A percentile compares a stretch with the other conserved stretches of the same genome.
Evolutionary conservation across 352 stramenopile genomes (phyloP).

Genomic region (Pythium rhizo-oryzae): DNA sequence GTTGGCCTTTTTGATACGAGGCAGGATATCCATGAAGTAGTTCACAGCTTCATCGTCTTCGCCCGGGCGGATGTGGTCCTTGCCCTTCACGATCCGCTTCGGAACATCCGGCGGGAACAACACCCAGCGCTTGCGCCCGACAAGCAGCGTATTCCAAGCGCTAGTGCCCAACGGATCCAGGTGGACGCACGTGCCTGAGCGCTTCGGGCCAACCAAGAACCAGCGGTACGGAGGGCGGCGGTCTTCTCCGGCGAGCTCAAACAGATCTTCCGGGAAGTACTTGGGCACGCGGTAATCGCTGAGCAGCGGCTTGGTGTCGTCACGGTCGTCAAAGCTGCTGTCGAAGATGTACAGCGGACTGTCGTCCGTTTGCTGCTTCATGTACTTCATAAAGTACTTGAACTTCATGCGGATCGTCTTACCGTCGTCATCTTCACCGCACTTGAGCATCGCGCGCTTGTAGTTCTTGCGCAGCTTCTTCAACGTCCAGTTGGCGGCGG

Average conservation of each 20-base stretch:
- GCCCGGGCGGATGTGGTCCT: slow-evolving; percentile 84
- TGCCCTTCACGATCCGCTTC: slow-evolving; percentile 76
- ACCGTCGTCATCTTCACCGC: slow-evolving; percentile 79
- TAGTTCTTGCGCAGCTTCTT: slow-evolving; percentile 82
- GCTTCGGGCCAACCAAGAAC: slow-evolving; percentile 94
- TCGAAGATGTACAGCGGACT: slow-evolving; percentile 98
- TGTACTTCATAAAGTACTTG: slow-evolving; percentile 81
- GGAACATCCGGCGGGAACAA: slow-evolving; percentile 93
- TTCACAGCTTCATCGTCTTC: slow-evolving; percentile 93
- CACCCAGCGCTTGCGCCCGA: slow-evolving; percentile 96
- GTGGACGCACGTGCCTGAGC: slow-evolving; percentile 94
- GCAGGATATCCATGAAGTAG: slow-evolving; percentile 93
- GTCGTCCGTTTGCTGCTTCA: slow-evolving; percentile 82
- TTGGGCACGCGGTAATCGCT: slow-evolving; percentile 77
- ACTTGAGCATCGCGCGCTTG: slow-evolving; percentile 79
- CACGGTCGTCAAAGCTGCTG: slow-evolving; percentile 90
- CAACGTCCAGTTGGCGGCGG: slow-evolving; percentile 71
- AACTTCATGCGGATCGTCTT: slow-evolving; percentile 82
- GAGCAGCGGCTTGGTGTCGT: slow-evolving; percentile 74
- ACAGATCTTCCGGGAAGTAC: slow-evolving; percentile 87
- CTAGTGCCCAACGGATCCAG: slow-evolving; percentile 96
- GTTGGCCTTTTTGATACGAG: slow-evolving; percentile 82
- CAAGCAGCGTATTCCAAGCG: slow-evolving; percentile 96
- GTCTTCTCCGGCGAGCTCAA: slow-evolving; percentile 82
- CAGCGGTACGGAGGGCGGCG: slow-evolving; percentile 94